Percentiles rank a stretch among this genome's conserved stretches.
These are phyloP conservation scores for Circinella umbellata DNA, from an alignment of 371 early-diverging fungal genomes.

Conservation along the genomic window DNA sequence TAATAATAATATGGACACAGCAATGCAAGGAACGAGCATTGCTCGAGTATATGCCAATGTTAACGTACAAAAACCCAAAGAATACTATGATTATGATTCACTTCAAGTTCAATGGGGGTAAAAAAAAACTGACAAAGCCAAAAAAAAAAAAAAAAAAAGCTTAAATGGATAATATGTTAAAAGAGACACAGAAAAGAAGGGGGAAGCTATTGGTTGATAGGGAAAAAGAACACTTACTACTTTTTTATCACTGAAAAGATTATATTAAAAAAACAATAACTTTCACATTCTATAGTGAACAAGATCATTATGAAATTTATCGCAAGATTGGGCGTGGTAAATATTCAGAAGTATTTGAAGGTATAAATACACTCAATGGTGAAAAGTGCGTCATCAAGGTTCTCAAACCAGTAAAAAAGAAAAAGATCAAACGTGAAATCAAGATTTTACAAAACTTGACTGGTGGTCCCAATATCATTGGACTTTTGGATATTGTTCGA, in stretches of 20 bases:
- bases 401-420: slow-evolving; percentile 98
- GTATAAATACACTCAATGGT: slow-evolving; percentile 81
- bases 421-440: slow-evolving; percentile 99
- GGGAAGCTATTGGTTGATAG: too few relatives aligned
- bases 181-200: too few relatives aligned
- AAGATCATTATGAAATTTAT: slow-evolving; percentile 97
- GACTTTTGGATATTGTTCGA: slow-evolving; percentile 94
- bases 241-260: too few relatives aligned
- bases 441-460: slow-evolving; percentile 97
- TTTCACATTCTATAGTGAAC: slow-evolving; percentile 29
- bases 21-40: slow-evolving; percentile 51
- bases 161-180: slow-evolving; percentile 79
- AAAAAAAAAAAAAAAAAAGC: too few relatives aligned
- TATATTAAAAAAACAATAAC: too few relatives aligned
- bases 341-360: slow-evolving; percentile 99
- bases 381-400: slow-evolving; percentile 98
- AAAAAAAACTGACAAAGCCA: too few relatives aligned
- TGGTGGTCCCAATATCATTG: slow-evolving; percentile 95
- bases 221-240: too few relatives aligned
- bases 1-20: slow-evolving; percentile 16
- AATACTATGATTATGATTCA: slow-evolving; percentile 98
- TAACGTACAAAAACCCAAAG: slow-evolving; percentile 78
- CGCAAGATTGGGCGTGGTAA: slow-evolving; percentile 99
- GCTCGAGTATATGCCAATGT: slow-evolving; percentile 91
- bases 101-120: slow-evolving; percentile 86